Evolutionary conservation across 139 green algal species (phyloP).

Genomic region (Choricystis sp.): DNA sequence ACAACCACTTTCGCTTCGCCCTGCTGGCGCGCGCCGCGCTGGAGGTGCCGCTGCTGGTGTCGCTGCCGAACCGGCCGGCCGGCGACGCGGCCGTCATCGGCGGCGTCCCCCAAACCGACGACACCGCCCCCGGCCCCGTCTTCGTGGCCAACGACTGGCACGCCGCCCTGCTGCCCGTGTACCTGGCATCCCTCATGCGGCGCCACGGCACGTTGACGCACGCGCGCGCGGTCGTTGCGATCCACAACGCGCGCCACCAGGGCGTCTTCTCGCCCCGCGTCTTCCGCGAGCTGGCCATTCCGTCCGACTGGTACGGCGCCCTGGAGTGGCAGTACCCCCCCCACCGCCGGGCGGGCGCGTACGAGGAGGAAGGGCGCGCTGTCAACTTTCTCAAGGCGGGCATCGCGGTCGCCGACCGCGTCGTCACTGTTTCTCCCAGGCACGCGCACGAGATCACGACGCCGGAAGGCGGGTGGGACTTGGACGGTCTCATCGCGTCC

Average conservation of each 20-base stretch:
- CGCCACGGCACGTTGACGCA: conserved; percentile 83
- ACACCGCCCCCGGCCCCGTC: conserved; percentile 38
- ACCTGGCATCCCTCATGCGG: conserved; percentile 86
- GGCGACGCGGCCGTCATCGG: no score
- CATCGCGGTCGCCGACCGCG: conserved; percentile 57
- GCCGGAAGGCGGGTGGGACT: conserved; percentile 85
- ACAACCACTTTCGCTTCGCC: conserved; percentile 41
- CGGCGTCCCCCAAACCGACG: conserved; percentile 54
- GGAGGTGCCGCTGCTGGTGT: conserved; percentile 68
- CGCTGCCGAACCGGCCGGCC: no score
- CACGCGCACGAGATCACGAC: conserved; percentile 97
- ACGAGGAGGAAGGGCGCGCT: conserved; percentile 63
- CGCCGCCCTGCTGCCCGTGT: conserved; percentile 72
- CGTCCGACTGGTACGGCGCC: conserved; percentile 61
- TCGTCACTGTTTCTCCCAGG: conserved; percentile 20
- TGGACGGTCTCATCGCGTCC: conserved; percentile 32
- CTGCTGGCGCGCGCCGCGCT: conserved; percentile 69
- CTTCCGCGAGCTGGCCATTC: conserved; percentile 58
- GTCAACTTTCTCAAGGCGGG: conserved; percentile 95
- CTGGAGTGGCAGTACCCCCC: conserved; percentile 78
- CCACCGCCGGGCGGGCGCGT: conserved; percentile 50
- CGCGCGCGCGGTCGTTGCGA: conserved; percentile 58
- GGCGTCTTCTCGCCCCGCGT: conserved; percentile 75
- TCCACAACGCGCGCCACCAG: conserved; percentile 91
- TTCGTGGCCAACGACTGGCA: conserved; percentile 95